Evolutionary conservation across 441 rosid species (phyloP).

Genomic region (Pelargonium citronellum): DNA sequence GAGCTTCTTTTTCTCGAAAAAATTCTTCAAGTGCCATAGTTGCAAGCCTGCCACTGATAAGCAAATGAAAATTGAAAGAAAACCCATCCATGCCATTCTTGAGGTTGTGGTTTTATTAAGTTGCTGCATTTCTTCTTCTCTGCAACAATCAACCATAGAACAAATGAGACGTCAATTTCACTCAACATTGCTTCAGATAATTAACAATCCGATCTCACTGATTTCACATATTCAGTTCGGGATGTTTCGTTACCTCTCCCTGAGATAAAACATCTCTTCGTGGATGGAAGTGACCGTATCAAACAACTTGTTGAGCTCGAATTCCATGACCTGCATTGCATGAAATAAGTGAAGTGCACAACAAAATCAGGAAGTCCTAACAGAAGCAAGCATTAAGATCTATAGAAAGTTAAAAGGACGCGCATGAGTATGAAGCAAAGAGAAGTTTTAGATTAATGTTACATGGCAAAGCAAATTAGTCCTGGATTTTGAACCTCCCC

Average conservation of each 20-base stretch:
- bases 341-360: neutral
- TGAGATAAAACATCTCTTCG: constrained; percentile 62
- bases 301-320: constrained; percentile 49
- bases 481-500: no score
- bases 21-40: constrained; percentile 62
- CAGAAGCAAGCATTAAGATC: no score
- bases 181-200: no score
- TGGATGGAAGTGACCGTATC: constrained; percentile 51
- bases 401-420: no score
- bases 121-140: constrained; percentile 66
- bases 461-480: neutral
- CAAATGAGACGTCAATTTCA: no score
- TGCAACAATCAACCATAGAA: constrained; percentile 19
- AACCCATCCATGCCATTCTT: constrained; percentile 59
- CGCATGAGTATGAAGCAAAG: no score
- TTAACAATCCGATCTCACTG: no score
- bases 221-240: neutral
- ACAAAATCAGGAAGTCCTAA: no score
- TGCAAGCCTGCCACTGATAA: constrained; percentile 59
- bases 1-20: constrained; percentile 68
- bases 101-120: constrained; percentile 48
- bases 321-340: constrained; percentile 38
- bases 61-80: constrained; percentile 47
- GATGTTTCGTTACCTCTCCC: constrained; percentile 41
- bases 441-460: neutral